phyloP scores from a whole-genome alignment of 2,329 filamentous ascomycete species.

The Rutstroemia sydowiana region DNA sequence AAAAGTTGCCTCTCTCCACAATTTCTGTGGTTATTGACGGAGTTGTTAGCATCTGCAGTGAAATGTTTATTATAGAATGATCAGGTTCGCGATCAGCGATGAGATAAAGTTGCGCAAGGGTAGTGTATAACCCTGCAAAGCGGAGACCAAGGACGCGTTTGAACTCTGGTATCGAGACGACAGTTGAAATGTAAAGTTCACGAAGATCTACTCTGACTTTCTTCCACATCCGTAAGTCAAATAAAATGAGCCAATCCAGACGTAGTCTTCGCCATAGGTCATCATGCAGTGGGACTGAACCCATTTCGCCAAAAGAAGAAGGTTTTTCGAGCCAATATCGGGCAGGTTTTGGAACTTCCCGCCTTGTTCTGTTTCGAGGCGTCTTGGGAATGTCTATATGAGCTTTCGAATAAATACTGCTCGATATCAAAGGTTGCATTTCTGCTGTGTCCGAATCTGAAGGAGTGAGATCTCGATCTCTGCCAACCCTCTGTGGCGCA shows the following conservation, averaged over 20 bases:
- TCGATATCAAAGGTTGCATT: constrained; percentile 48
- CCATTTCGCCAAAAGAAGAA: constrained; percentile 54
- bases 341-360: constrained; percentile 53
- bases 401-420: constrained; percentile 54
- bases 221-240: constrained; percentile 95
- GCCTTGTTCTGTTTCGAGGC: constrained; percentile 48
- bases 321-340: constrained; percentile 85
- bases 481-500: constrained; percentile 37
- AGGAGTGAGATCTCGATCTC: constrained; percentile 57
- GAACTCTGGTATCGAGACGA: constrained; percentile 92
- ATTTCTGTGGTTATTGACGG: constrained; percentile 95
- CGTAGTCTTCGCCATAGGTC: constrained; percentile 85
- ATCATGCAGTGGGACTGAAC: constrained; percentile 64
- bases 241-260: constrained; percentile 89
- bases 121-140: constrained; percentile 93
- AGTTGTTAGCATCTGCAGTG: constrained; percentile 91
- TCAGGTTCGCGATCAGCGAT: constrained; percentile 95
- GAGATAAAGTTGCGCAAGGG: constrained; percentile 85
- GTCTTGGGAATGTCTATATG: constrained; percentile 76
- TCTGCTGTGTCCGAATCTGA: constrained; percentile 69
- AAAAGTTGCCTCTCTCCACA: constrained; percentile 88
- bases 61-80: constrained; percentile 97
- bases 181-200: constrained; percentile 91
- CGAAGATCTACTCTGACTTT: constrained; percentile 84
- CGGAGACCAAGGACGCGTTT: constrained; percentile 87